Percentiles rank a stretch among this genome's conserved stretches.
These are phyloP conservation scores for Oenanthe javanica DNA, from an alignment of 140 eudicot genomes.

Conservation along the genomic window DNA sequence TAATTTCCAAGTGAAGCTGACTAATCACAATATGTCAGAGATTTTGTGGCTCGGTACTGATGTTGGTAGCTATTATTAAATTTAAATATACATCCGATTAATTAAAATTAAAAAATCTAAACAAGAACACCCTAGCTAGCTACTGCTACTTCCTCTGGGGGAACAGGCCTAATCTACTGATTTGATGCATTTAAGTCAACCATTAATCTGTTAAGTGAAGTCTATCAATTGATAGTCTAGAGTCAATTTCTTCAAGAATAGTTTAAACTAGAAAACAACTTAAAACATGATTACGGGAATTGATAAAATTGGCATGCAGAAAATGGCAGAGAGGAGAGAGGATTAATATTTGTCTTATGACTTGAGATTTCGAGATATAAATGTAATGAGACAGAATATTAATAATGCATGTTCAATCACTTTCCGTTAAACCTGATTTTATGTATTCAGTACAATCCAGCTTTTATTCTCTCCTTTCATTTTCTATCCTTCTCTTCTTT, in stretches of 20 bases:
- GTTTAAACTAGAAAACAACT: too few species aligned
- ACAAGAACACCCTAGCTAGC: too few species aligned
- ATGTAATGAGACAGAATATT: neutral
- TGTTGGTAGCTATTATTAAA: neutral
- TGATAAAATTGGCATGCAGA: conserved; percentile 6
- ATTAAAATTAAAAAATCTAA: neutral
- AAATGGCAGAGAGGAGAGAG: neutral
- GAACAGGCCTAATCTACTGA: neutral
- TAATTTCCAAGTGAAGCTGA: too few species aligned
- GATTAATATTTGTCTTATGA: conserved; percentile 5
- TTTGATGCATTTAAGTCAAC: neutral
- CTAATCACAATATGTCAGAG: neutral
- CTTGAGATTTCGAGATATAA: conserved; percentile 7
- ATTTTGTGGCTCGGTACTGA: neutral
- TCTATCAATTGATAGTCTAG: too few species aligned
- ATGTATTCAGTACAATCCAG: neutral
- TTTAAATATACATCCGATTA: neutral
- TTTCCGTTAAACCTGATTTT: neutral
- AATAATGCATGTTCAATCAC: neutral
- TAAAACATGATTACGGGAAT: neutral
- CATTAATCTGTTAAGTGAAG: neutral
- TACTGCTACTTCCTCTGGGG: neutral
- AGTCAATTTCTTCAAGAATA: too few species aligned
- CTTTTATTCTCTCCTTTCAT: conserved; percentile 10
- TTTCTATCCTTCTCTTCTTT: neutral